phyloP scores from a whole-genome alignment of 345 rosid genomes.

The Aegle marmelos region DNA sequence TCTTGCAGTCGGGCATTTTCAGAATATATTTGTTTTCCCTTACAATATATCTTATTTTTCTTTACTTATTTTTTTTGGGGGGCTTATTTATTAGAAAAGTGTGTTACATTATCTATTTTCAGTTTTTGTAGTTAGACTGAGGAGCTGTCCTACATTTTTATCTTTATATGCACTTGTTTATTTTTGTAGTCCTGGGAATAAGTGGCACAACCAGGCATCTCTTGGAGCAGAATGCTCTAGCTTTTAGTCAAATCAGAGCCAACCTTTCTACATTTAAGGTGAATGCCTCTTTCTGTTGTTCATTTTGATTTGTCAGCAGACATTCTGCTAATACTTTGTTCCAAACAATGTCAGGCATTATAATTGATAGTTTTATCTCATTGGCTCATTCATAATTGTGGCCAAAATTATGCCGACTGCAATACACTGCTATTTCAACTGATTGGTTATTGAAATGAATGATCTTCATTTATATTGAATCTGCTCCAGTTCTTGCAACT shows the following conservation, averaged over 20 bases:
- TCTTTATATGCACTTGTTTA: slow-evolving; percentile 5
- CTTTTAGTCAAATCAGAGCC: slow-evolving; percentile 63
- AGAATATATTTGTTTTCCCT: neutral
- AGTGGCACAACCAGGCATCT: slow-evolving; percentile 55
- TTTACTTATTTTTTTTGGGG: neutral
- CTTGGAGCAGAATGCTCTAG: slow-evolving; percentile 70
- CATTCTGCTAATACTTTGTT: neutral
- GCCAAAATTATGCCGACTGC: neutral
- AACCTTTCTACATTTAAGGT: slow-evolving; percentile 78
- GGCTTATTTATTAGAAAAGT: neutral
- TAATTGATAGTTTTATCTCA: neutral
- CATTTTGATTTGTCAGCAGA: neutral
- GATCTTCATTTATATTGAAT: neutral
- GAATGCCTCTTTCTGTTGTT: slow-evolving; percentile 18
- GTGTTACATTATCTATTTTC: neutral
- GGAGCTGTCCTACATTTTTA: neutral
- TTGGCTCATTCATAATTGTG: neutral
- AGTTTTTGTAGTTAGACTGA: neutral
- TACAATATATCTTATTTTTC: neutral
- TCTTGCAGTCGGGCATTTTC: neutral
- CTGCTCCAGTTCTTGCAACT: neutral
- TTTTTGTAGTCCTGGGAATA: slow-evolving; percentile 51
- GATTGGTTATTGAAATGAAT: neutral
- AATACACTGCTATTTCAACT: neutral
- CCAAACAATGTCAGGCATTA: neutral